phyloP scores from a whole-genome alignment of 2,329 filamentous ascomycete species.

The Microdochium nivale region DNA sequence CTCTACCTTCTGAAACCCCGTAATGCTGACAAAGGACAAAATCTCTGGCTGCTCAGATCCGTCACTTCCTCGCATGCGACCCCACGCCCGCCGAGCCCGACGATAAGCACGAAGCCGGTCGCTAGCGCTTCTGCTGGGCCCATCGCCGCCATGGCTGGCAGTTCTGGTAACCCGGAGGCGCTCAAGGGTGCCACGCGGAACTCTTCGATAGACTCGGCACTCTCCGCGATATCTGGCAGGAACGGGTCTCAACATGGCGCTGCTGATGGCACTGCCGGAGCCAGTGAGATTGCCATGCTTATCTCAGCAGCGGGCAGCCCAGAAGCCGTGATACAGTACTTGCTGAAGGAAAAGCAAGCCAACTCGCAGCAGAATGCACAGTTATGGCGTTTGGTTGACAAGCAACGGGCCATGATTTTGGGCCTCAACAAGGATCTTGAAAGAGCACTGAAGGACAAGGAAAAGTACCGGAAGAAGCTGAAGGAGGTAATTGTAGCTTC shows the following conservation, averaged over 20 bases:
- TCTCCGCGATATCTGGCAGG: conserved; percentile 64
- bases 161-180: conserved; percentile 28
- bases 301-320: conserved; percentile 80
- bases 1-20: not conserved
- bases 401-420: conserved; percentile 88
- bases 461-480: conserved; percentile 82
- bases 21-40: conserved; percentile 13
- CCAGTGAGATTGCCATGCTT: conserved; percentile 69
- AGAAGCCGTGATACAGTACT: conserved; percentile 79
- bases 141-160: conserved; percentile 38
- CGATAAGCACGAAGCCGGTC: conserved; percentile 31
- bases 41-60: conserved; percentile 13
- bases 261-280: conserved; percentile 47
- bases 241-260: conserved; percentile 49
- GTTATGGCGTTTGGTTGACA: conserved; percentile 91
- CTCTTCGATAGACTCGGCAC: conserved; percentile 88
- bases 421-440: conserved; percentile 94
- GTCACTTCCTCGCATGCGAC: conserved; percentile 37
- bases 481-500: conserved; percentile 56
- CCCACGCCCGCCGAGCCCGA: conserved; percentile 33
- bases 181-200: conserved; percentile 51
- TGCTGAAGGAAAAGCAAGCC: conserved; percentile 86
- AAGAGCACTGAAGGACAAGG: conserved; percentile 84
- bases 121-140: conserved; percentile 28
- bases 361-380: conserved; percentile 85